phyloP scores from a whole-genome alignment of 2,329 filamentous ascomycete species.

The Pseudogymnoascus sp. region DNA sequence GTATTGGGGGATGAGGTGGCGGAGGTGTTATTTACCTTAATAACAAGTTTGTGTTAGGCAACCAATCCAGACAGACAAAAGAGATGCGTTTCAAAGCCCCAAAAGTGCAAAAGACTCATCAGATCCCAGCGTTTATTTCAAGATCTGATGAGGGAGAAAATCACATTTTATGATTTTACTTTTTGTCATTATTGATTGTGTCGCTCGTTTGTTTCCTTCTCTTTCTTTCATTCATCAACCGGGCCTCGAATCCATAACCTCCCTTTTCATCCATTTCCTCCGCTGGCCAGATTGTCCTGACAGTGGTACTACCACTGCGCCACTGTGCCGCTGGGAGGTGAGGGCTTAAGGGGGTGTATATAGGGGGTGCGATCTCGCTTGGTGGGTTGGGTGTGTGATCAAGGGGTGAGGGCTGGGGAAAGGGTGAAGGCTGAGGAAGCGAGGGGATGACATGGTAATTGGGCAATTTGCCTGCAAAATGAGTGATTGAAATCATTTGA shows the following conservation, averaged over 20 bases:
- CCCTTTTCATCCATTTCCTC: not conserved
- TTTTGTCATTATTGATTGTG: not conserved
- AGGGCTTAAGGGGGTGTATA: not conserved
- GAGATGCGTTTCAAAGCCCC: not conserved
- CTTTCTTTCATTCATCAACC: not conserved
- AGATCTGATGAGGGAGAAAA: slow-evolving; percentile 2
- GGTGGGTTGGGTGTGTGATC: not conserved
- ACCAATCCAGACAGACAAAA: not conserved
- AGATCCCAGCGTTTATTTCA: not conserved
- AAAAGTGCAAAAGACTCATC: slow-evolving; percentile 8
- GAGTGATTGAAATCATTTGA: not conserved
- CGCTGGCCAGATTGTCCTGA: slow-evolving; percentile 7
- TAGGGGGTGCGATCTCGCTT: not conserved
- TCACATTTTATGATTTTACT: not conserved
- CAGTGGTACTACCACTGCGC: slow-evolving; percentile 6
- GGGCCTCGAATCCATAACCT: not conserved
- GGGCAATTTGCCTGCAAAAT: not conserved
- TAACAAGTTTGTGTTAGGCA: not conserved
- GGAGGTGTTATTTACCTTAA: not conserved
- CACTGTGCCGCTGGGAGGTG: not conserved
- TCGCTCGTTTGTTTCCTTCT: not conserved
- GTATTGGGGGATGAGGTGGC: not conserved
- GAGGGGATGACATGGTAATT: not conserved
- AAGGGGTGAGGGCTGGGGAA: not conserved
- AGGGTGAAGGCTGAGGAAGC: not conserved